Percentiles rank a stretch among this genome's conserved stretches.
Conservation (phyloP, 116 monocot species). For the Posidonia oceanica region DNA sequence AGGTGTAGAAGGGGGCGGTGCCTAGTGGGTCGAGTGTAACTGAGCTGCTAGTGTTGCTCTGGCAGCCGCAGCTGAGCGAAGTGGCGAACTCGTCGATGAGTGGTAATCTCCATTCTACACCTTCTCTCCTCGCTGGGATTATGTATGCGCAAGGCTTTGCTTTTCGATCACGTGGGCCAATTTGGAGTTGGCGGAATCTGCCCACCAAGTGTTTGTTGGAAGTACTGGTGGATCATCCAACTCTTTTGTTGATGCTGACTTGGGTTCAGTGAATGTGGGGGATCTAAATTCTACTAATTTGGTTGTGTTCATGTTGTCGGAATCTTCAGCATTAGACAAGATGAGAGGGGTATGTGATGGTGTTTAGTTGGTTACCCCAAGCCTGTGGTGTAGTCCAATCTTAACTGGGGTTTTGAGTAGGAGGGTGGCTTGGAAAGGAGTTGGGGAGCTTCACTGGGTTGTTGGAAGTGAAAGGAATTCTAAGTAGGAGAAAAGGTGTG, state of each 20-base stretch:
- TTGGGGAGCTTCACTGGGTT: slow-evolving; percentile 41
- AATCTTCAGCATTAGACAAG: slow-evolving; percentile 32
- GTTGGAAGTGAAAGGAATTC: slow-evolving; percentile 82
- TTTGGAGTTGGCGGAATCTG: neutral
- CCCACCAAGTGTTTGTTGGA: slow-evolving; percentile 3
- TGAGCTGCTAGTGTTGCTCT: too few species aligned
- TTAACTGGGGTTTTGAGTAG: slow-evolving; percentile 71
- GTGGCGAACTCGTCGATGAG: too few species aligned
- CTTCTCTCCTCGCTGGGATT: neutral
- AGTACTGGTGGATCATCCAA: neutral
- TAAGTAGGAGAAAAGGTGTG: slow-evolving; percentile 67
- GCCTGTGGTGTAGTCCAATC: slow-evolving; percentile 82
- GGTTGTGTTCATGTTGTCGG: slow-evolving; percentile 53
- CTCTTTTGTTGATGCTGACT: slow-evolving; percentile 13
- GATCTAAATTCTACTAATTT: slow-evolving; percentile 34
- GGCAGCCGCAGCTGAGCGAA: too few species aligned
- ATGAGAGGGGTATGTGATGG: slow-evolving; percentile 27
- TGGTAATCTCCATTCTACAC: too few species aligned
- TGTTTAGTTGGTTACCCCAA: slow-evolving; percentile 25
- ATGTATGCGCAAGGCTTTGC: neutral
- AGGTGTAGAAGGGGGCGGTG: too few species aligned
- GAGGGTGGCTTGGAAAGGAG: slow-evolving; percentile 24
- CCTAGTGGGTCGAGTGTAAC: too few species aligned
- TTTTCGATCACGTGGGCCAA: slow-evolving; percentile 5
- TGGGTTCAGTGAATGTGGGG: slow-evolving; percentile 14